Percentiles rank a stretch among this genome's conserved stretches.
These are phyloP conservation scores for Hypoxylon lenormandii DNA, from an alignment of 495 filamentous ascomycete species.

Conservation along the genomic window DNA sequence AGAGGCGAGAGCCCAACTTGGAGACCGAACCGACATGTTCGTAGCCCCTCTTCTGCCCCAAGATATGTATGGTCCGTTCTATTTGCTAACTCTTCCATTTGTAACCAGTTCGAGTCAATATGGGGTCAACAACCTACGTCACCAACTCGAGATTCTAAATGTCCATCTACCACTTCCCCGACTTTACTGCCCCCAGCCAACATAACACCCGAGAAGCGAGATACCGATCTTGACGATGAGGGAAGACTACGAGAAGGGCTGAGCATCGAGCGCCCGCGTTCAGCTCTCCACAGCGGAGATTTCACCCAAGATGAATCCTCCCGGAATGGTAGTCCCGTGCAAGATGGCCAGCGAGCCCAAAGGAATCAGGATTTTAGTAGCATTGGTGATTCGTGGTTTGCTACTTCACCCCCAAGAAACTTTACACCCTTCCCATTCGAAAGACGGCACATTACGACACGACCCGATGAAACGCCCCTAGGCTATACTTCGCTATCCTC, in stretches of 20 bases:
- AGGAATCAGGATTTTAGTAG: constrained; percentile 25
- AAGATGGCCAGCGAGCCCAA: constrained; percentile 15
- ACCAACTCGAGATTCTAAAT: constrained; percentile 54
- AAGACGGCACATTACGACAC: constrained; percentile 42
- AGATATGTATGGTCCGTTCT: background rate
- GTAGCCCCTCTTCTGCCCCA: constrained; percentile 21
- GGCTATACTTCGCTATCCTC: constrained; percentile 76
- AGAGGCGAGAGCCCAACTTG: constrained; percentile 80
- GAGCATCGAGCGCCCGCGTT: constrained; percentile 84
- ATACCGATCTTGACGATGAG: constrained; percentile 47
- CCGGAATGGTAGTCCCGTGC: constrained; percentile 12
- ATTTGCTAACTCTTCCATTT: constrained; percentile 27
- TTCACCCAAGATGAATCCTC: constrained; percentile 73
- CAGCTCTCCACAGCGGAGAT: constrained; percentile 88
- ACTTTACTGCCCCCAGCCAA: constrained; percentile 55
- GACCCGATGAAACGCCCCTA: constrained; percentile 52
- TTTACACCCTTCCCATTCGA: constrained; percentile 57
- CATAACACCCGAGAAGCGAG: constrained; percentile 59
- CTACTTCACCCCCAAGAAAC: constrained; percentile 62
- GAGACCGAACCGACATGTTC: constrained; percentile 73
- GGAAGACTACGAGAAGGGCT: constrained; percentile 56
- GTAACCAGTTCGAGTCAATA: constrained; percentile 55
- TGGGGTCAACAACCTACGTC: constrained; percentile 50
- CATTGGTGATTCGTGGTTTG: constrained; percentile 51
- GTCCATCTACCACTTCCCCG: constrained; percentile 51